A percentile compares a stretch with the other conserved stretches of the same genome.
phyloP scores from a whole-genome alignment of 139 green algal genomes.

The Chlorella sp. region DNA sequence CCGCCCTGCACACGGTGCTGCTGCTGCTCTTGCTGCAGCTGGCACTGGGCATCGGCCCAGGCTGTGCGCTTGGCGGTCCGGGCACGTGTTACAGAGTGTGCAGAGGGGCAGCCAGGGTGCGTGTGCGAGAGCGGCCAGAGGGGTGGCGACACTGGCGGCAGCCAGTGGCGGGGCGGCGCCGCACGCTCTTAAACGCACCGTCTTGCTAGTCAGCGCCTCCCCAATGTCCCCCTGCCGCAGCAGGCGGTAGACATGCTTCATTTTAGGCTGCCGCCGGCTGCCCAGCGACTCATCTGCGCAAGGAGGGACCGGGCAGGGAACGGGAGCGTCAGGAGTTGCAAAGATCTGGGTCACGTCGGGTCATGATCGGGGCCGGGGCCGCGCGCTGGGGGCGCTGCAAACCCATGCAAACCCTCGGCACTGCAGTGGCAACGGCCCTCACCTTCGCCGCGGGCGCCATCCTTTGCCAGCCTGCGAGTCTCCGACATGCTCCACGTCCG shows the following conservation, averaged over 20 bases:
- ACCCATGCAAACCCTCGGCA: neutral
- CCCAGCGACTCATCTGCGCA: constrained; percentile 9
- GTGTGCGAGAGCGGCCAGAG: neutral
- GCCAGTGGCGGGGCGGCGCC: neutral
- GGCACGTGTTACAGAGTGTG: no score
- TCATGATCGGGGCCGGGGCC: no score
- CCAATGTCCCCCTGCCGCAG: constrained; percentile 7
- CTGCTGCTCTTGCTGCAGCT: no score
- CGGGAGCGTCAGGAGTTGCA: neutral
- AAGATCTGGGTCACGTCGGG: neutral
- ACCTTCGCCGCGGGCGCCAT: neutral
- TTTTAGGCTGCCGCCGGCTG: constrained; percentile 14
- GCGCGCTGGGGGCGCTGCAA: no score
- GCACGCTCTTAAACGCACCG: constrained; percentile 10
- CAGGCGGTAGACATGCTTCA: constrained; percentile 37
- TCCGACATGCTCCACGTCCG: neutral
- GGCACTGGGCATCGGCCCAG: no score
- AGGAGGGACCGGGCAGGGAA: neutral
- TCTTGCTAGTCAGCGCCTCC: constrained; percentile 24
- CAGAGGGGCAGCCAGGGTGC: neutral
- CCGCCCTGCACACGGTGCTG: no score
- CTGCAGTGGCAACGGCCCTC: neutral
- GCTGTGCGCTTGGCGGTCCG: no score
- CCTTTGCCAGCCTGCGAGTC: neutral
- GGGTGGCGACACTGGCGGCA: neutral